A percentile compares a stretch with the other conserved stretches of the same genome.
phyloP scores from a whole-genome alignment of 108 stramenopile species.

The Nitzschia inconspicua region DNA sequence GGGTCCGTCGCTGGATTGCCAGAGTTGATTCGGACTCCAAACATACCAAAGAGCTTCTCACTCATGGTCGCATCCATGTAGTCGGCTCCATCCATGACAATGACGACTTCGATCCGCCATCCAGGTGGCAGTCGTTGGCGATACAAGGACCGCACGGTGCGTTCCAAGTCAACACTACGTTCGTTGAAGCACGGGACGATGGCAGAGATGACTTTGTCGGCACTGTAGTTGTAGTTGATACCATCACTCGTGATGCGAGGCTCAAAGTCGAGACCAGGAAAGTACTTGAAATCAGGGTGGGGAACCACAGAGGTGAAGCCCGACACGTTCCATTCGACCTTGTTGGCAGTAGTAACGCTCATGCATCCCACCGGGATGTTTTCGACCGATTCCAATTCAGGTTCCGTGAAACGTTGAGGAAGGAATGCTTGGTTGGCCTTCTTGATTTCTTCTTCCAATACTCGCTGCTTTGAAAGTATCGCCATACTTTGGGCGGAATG shows the following conservation, averaged over 20 bases:
- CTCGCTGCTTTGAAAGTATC: too few relatives aligned
- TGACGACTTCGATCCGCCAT: constrained; percentile 5
- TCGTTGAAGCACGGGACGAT: not conserved
- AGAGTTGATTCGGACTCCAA: not conserved
- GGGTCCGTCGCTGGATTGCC: not conserved
- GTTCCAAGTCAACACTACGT: not conserved
- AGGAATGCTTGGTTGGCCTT: too few relatives aligned
- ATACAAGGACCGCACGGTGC: not conserved
- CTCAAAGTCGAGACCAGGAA: too few relatives aligned
- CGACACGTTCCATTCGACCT: not conserved
- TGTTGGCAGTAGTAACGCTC: not conserved
- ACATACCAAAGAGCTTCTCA: not conserved
- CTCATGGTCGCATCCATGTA: constrained; percentile 6
- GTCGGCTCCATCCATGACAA: constrained; percentile 14
- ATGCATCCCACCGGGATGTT: not conserved
- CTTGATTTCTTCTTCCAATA: too few relatives aligned
- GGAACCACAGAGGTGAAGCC: not conserved
- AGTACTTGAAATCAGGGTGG: not conserved
- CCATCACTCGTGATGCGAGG: too few relatives aligned
- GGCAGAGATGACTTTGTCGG: not conserved
- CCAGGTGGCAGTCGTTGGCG: not conserved
- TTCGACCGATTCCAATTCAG: too few relatives aligned
- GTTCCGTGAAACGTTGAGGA: too few relatives aligned
- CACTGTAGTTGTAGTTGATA: not conserved
- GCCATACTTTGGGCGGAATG: too few relatives aligned